Conservation (phyloP, 106 monocot species). For the Acanthochlamys bracteata region DNA sequence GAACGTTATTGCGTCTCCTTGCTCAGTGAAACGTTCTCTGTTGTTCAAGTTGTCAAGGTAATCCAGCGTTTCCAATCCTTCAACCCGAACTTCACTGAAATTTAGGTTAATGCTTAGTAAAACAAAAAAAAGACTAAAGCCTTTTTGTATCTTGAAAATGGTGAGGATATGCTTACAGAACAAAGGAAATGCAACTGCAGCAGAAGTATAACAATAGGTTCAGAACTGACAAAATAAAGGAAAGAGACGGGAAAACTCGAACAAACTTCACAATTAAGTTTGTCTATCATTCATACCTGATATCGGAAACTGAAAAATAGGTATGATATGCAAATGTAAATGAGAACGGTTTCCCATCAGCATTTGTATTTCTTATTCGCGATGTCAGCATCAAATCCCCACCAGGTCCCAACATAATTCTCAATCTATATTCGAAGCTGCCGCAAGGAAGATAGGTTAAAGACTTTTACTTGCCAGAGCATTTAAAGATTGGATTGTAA, state of each 20-base stretch:
- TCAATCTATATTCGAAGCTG: constrained; percentile 73
- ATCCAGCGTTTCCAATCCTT: constrained; percentile 83
- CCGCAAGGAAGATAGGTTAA: neutral
- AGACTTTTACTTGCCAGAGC: neutral
- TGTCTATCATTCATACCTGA: constrained; percentile 35
- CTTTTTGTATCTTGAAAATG: too few species aligned
- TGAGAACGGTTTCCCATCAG: constrained; percentile 67
- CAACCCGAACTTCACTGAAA: constrained; percentile 72
- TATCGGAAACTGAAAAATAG: constrained; percentile 73
- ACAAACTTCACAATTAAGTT: neutral
- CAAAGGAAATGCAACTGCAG: too few species aligned
- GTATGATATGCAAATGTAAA: constrained; percentile 83
- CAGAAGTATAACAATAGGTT: too few species aligned
- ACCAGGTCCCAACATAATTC: constrained; percentile 50
- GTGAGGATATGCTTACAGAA: too few species aligned
- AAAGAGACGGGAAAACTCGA: neutral
- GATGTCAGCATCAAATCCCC: constrained; percentile 80
- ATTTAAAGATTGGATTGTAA: neutral
- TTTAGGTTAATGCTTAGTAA: too few species aligned
- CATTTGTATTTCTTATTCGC: constrained; percentile 67
- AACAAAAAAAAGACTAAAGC: too few species aligned
- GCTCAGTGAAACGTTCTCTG: constrained; percentile 61
- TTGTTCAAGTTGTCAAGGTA: constrained; percentile 63
- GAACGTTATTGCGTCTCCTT: constrained; percentile 79
- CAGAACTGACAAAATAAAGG: too few species aligned